Evolutionary conservation across 768 basidiomycete genomes (phyloP).

Genomic region (Phylloporus rhodoxanthus): DNA sequence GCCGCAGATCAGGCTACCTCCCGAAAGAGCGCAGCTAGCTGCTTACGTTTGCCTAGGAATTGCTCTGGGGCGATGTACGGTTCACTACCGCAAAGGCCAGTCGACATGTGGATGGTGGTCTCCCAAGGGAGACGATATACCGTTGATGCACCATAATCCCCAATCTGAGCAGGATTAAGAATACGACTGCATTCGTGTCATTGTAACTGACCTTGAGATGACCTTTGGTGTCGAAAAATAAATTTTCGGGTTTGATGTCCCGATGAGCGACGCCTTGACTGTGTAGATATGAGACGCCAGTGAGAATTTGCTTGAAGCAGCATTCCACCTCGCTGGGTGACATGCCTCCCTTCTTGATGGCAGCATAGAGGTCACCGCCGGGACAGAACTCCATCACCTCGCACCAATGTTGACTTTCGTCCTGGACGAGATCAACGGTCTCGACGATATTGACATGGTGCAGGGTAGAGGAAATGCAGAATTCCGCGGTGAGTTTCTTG

Average conservation of each 20-base stretch:
- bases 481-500: constrained; percentile 99
- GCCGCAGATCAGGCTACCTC: constrained; percentile 35
- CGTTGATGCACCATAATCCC: constrained; percentile 98
- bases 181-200: neutral
- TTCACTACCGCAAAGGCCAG: constrained; percentile 94
- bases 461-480: constrained; percentile 95
- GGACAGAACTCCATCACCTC: constrained; percentile 99
- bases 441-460: constrained; percentile 95
- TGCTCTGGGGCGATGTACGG: constrained; percentile 99
- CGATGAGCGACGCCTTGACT: constrained; percentile 96
- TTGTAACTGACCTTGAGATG: constrained; percentile 74
- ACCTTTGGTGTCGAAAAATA: constrained; percentile 88
- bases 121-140: constrained; percentile 99
- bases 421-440: constrained; percentile 98
- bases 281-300: constrained; percentile 86
- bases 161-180: constrained; percentile 55
- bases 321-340: constrained; percentile 89
- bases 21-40: constrained; percentile 26
- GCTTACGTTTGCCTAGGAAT: constrained; percentile 93
- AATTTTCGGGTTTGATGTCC: constrained; percentile 96
- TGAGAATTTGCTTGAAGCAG: constrained; percentile 94
- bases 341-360: constrained; percentile 97
- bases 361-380: constrained; percentile 96
- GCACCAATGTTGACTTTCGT: constrained; percentile 95
- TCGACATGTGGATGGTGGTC: constrained; percentile 92